These are phyloP conservation scores for Lanmaoa pseudosensibilis DNA, from an alignment of 768 basidiomycete species.

Conservation along the genomic window DNA sequence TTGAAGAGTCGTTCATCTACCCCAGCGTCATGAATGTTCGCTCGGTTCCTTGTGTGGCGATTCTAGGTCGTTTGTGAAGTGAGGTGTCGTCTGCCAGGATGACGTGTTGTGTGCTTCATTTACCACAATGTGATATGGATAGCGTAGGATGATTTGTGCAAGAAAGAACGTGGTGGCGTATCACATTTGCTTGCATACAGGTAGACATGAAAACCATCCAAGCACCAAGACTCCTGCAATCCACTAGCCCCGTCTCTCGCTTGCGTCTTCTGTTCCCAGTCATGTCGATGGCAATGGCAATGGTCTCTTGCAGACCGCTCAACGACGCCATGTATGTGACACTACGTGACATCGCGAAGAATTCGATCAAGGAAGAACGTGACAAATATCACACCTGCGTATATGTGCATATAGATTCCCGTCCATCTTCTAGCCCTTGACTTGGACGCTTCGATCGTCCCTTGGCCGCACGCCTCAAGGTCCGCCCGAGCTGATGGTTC, in stretches of 20 bases:
- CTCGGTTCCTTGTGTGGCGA: no score
- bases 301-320: not conserved
- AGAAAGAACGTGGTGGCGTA: not conserved
- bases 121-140: not conserved
- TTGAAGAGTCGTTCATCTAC: no score
- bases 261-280: not conserved
- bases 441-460: not conserved
- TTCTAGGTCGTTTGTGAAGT: not conserved
- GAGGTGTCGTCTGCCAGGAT: not conserved
- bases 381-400: not conserved
- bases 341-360: not conserved
- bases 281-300: not conserved
- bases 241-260: not conserved
- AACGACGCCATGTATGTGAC: not conserved
- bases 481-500: conserved; percentile 12
- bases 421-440: not conserved
- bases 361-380: not conserved
- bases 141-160: not conserved
- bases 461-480: conserved; percentile 3
- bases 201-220: not conserved
- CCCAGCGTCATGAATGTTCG: no score
- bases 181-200: not conserved
- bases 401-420: not conserved
- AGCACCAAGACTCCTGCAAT: not conserved
- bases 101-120: no score